A percentile compares a stretch with the other conserved stretches of the same genome.
Evolutionary conservation across 2,329 filamentous ascomycete species (phyloP).

Genomic region (Parastagonospora nodorum): DNA sequence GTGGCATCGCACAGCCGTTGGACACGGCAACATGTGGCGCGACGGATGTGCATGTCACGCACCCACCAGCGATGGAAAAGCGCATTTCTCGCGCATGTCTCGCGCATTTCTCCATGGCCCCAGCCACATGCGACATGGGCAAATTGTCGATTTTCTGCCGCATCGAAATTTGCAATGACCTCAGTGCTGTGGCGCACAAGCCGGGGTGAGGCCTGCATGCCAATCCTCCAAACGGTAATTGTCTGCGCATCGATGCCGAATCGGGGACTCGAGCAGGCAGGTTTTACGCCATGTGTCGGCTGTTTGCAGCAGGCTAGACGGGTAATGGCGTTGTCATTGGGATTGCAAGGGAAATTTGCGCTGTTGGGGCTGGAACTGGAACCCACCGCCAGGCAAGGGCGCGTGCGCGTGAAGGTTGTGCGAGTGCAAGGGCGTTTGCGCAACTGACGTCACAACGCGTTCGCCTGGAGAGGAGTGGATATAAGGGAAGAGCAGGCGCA

Average conservation of each 20-base stretch:
- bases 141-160: constrained; percentile 18
- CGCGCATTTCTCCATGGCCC: not conserved
- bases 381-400: not conserved
- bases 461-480: not conserved
- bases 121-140: not conserved
- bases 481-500: constrained; percentile 2
- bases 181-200: not conserved
- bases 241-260: not conserved
- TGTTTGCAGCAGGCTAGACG: constrained; percentile 6
- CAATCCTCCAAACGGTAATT: constrained; percentile 1
- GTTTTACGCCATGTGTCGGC: constrained; percentile 7
- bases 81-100: not conserved
- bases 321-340: not conserved
- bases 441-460: not conserved
- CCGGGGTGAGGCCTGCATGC: not conserved
- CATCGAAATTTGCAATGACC: constrained; percentile 1
- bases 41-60: not conserved
- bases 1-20: not conserved
- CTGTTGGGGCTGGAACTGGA: not conserved
- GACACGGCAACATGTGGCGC: not conserved
- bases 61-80: not conserved
- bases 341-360: constrained; percentile 2
- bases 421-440: not conserved
- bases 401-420: constrained; percentile 2
- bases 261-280: constrained; percentile 6